A percentile compares a stretch with the other conserved stretches of the same genome.
phyloP scores from a whole-genome alignment of 169 alveolate genomes.

The Plasmodium blacklocki region DNA sequence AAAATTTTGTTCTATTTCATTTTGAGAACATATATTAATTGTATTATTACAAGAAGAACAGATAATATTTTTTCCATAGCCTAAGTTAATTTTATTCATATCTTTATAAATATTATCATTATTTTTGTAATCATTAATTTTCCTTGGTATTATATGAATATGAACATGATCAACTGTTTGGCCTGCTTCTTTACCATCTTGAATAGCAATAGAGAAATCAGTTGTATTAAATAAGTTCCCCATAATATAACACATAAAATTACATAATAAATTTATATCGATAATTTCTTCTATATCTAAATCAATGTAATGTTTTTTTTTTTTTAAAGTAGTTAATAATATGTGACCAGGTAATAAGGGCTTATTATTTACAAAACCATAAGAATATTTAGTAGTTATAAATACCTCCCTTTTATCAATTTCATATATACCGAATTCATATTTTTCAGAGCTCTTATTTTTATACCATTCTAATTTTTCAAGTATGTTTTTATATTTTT shows the following conservation, averaged over 20 bases:
- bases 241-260: constrained; percentile 71
- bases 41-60: constrained; percentile 29
- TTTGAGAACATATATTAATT: constrained; percentile 30
- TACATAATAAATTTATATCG: constrained; percentile 60
- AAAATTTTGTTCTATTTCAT: constrained; percentile 19
- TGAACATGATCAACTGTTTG: constrained; percentile 93
- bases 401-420: constrained; percentile 80
- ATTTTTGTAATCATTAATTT: constrained; percentile 76
- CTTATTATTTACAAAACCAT: constrained; percentile 83
- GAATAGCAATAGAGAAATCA: constrained; percentile 59
- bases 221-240: constrained; percentile 42
- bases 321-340: constrained; percentile 82
- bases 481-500: constrained; percentile 54
- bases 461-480: constrained; percentile 39
- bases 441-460: constrained; percentile 53
- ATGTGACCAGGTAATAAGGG: constrained; percentile 86
- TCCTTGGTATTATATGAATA: constrained; percentile 91
- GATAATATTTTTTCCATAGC: constrained; percentile 57
- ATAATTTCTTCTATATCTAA: constrained; percentile 67
- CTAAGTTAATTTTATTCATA: constrained; percentile 80
- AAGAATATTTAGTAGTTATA: constrained; percentile 77
- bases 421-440: constrained; percentile 78
- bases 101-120: constrained; percentile 87
- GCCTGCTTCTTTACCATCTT: constrained; percentile 94
- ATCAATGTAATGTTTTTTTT: constrained; percentile 60